Base-by-base conservation (phyloP, 139 green algal species). In the Astrephomene gubernaculifera region DNA sequence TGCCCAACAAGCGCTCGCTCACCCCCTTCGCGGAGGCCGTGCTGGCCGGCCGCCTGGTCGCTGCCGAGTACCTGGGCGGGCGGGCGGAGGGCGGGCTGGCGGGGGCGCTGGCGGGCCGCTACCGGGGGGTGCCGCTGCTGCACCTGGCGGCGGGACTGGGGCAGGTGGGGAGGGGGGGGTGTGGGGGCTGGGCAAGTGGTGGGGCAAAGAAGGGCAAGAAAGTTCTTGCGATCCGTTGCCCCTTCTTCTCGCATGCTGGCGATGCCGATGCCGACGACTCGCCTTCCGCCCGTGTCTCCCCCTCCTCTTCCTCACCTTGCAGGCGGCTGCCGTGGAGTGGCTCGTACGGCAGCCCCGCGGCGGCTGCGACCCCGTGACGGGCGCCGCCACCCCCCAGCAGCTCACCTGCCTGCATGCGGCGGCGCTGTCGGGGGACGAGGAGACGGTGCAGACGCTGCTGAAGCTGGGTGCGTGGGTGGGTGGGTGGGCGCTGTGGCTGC, bases 1-100 rank as follows among this genome's bases (percentile, higher is more conserved):
- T 86, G 64, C 85, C 31, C 57, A 96, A 95, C 88, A 94, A 92
- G 89, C 88, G 90, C 43, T 86, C 87, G 35, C 89, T 96, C 29
- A 94, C 89, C 6, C 83, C 93, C 1, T 68, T 95, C 52, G 94
- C 83, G 0, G 92, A 95, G 78, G 93, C 93, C 31, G 57, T 95
- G 36, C 80, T 89, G 10, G 72, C 64, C 12, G 90, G 89, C 1
- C 88, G 91, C 52, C 22, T 82, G 1, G 69, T 39, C 39, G 86
- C 39, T 25, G 81, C 87, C 31, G 54, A 85, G 25, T 33, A 81
- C 44, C 70, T 91, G 33, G 69, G 43, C 82, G 67, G 49, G 71
- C 24, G 74, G 80, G n/a, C 2, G 9, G 78, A 84, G 31, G 61
- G 78, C 31, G 63, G 78, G 6, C 78, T 84, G 78, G 60, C 25